phyloP scores from a whole-genome alignment of 1,139 yeast species.

The Zygoascus hellenicus region DNA sequence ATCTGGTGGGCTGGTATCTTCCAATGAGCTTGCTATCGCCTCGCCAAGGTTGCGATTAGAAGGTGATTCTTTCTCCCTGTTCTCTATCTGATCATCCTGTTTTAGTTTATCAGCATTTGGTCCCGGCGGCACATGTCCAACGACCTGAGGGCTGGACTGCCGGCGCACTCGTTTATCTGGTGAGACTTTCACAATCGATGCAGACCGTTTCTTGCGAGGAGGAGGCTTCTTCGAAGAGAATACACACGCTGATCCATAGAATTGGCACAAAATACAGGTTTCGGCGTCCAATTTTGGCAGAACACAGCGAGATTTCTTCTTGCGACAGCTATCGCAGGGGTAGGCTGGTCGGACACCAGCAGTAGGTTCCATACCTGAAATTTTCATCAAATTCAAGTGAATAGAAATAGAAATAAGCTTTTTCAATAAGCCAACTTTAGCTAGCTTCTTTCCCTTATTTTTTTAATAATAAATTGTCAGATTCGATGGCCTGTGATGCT shows the following conservation, averaged over 20 bases:
- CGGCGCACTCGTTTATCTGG: not conserved
- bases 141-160: not conserved
- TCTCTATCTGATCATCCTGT: not conserved
- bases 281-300: constrained; percentile 17
- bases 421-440: no score
- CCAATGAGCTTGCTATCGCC: not conserved
- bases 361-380: not conserved
- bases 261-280: constrained; percentile 22
- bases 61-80: not conserved
- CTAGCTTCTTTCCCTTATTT: no score
- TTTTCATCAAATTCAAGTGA: no score
- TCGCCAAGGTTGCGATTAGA: not conserved
- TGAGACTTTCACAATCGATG: no score
- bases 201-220: not conserved
- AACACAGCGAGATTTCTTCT: constrained; percentile 24
- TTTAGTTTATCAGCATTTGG: not conserved
- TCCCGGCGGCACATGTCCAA: not conserved
- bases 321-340: constrained; percentile 25
- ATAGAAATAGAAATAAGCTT: no score
- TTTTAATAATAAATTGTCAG: no score
- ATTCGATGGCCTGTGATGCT: no score
- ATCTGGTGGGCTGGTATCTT: not conserved
- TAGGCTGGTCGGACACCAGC: constrained; percentile 16
- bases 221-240: not conserved
- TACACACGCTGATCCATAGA: constrained; percentile 21